Conservation (phyloP, 2,329 filamentous ascomycete genomes). For the Microdochium bolleyi region DNA sequence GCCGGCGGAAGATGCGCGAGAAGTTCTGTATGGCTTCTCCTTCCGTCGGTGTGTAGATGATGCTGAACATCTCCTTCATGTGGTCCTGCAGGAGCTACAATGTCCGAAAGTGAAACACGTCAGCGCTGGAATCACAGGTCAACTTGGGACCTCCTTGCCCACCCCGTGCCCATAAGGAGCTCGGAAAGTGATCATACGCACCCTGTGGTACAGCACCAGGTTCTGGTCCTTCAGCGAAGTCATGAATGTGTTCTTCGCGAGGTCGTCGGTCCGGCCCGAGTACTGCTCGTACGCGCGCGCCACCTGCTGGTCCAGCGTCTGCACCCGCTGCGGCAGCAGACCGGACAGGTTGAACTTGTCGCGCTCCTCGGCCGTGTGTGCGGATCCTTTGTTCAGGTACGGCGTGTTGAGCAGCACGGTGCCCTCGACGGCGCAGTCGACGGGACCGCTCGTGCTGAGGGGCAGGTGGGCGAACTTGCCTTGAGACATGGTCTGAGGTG, state of each 20-base stretch:
- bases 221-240: slow-evolving; percentile 82
- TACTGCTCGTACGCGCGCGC: slow-evolving; percentile 78
- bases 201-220: slow-evolving; percentile 71
- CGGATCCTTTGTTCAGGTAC: slow-evolving; percentile 78
- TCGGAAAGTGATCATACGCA: slow-evolving; percentile 21
- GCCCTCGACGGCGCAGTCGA: slow-evolving; percentile 41
- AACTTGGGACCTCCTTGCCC: too few species aligned
- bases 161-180: background rate
- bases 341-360: slow-evolving; percentile 62
- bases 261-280: slow-evolving; percentile 46
- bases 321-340: slow-evolving; percentile 62
- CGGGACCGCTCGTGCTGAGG: slow-evolving; percentile 36
- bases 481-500: background rate
- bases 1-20: slow-evolving; percentile 66
- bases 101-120: slow-evolving; percentile 3
- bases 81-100: slow-evolving; percentile 72
- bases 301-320: slow-evolving; percentile 70
- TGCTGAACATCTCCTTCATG: slow-evolving; percentile 77
- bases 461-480: slow-evolving; percentile 34
- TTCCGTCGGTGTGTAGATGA: slow-evolving; percentile 90
- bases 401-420: slow-evolving; percentile 53
- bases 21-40: slow-evolving; percentile 83
- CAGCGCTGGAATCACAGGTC: background rate
- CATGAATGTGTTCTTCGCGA: slow-evolving; percentile 85
- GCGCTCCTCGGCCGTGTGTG: slow-evolving; percentile 63